phyloP scores from a whole-genome alignment of 176 grass and related monocot genomes.

The Stipa capillata region DNA sequence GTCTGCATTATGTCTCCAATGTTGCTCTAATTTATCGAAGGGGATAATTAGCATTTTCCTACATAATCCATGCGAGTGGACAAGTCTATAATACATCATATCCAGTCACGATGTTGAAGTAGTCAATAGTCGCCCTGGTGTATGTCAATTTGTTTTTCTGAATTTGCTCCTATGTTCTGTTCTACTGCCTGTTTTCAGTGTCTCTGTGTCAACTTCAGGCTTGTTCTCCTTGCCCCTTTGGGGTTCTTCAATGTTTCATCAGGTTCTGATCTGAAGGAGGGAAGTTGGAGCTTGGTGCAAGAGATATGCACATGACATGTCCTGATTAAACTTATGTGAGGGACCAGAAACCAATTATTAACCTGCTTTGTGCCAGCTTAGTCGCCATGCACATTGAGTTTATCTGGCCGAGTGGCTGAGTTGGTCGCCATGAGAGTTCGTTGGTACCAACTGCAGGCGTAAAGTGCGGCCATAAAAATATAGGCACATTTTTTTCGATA shows the following conservation, averaged over 20 bases:
- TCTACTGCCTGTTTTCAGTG: not conserved
- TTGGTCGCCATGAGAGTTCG: not conserved
- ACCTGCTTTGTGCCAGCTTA: not conserved
- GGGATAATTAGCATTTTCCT: not conserved
- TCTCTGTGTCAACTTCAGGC: not conserved
- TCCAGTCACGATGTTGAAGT: not conserved
- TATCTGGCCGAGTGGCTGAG: not conserved
- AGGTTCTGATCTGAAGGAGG: not conserved
- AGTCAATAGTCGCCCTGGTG: not conserved
- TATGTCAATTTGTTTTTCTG: no score
- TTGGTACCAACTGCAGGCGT: slow-evolving; percentile 5
- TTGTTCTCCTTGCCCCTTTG: not conserved
- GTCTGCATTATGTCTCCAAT: not conserved
- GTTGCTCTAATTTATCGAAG: not conserved
- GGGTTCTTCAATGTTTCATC: not conserved
- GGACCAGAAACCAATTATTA: slow-evolving; percentile 8
- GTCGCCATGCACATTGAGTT: slow-evolving; percentile 15
- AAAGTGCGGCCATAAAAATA: not conserved
- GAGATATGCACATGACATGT: not conserved
- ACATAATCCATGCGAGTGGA: not conserved
- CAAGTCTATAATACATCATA: no score
- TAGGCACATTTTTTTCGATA: not conserved
- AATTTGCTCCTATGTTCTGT: not conserved
- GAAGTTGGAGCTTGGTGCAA: not conserved
- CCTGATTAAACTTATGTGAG: no score